Evolutionary conservation across 768 basidiomycete species (phyloP), one percentile per base, ranked within the genome.

Genomic region (Tremella mesenterica): DNA sequence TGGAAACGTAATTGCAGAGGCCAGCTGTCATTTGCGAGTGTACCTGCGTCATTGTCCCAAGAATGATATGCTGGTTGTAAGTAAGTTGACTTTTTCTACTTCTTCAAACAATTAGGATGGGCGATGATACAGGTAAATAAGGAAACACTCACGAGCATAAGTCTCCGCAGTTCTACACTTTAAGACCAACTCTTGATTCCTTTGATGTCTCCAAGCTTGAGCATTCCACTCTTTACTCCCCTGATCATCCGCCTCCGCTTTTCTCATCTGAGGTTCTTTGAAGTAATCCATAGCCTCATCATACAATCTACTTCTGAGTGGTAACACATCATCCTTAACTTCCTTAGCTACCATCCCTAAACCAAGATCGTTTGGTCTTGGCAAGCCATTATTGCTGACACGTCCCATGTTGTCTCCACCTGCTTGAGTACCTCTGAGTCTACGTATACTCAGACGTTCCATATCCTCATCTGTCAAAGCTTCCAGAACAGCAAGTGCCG

Each of bases 241-340:
- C 21, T 93, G 91, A 70, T 99, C 95, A 68, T 97, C 92, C 1
- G 84, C 84, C 69, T 97, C 93, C 6, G 87, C 82, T 82, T 89
- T 91, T 78, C 89, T 84, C 93, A 99, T 97, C 73, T 99, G 95
- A 2, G 93, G 90, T 71, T 96, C 92, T 58, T 86, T 90, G 77
- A 96, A 99, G 71, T 97, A 97, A 69, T 97, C 92, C 65, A 83
- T 81, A 55, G 90, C 90, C 88, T 90, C 96, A 67, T 96, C 93
- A 68, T 85, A 99, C 75, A 88, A 93, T 8, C 81, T 78, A 67
- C 89, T 92, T 74, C 88, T 89, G 64, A 99, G 73, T 0, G 95
- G 95, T 58, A 97, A 72, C 2, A 85, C 81, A 71, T 93, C 86
- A 53, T 85, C 80, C 52, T 91, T 84, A 8, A 85, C 85, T 34